phyloP scores from a whole-genome alignment of 2,329 filamentous ascomycete genomes.

The Escovopsis sp. region DNA sequence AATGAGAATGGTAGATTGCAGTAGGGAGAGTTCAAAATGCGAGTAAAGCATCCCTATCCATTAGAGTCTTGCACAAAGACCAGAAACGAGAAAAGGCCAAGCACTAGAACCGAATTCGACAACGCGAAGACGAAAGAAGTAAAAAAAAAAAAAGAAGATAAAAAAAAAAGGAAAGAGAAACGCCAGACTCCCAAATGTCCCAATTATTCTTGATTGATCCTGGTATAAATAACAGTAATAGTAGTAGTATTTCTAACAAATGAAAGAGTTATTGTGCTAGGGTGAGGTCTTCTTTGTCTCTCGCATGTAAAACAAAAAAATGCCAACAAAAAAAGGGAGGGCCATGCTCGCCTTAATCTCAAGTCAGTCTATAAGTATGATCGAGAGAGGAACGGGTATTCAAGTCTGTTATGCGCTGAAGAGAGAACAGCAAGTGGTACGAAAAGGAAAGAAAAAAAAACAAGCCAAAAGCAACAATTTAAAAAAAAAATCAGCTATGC shows the following conservation, averaged over 20 bases:
- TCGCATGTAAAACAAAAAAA: constrained; percentile 10
- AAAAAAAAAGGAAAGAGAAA: constrained; percentile 4
- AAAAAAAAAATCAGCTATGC: constrained; percentile 5
- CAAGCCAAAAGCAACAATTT: constrained; percentile 4
- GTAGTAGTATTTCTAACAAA: constrained; percentile 15
- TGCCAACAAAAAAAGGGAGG: constrained; percentile 7
- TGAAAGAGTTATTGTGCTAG: constrained; percentile 11
- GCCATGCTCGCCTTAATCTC: constrained; percentile 13
- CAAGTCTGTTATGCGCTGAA: no score
- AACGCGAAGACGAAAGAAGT: not conserved
- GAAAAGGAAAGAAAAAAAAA: constrained; percentile 4
- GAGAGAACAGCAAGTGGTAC: not conserved
- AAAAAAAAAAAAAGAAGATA: not conserved
- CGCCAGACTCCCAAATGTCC: constrained; percentile 14
- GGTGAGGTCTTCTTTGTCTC: constrained; percentile 16
- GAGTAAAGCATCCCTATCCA: no score
- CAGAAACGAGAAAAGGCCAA: no score
- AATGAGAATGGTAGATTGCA: no score
- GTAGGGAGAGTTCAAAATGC: no score
- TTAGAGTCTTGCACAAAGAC: no score
- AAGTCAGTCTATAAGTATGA: constrained; percentile 18
- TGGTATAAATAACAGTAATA: constrained; percentile 3
- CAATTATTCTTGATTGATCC: constrained; percentile 1
- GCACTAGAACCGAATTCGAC: not conserved
- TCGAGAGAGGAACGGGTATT: not conserved